Evolutionary conservation across 805 yeast species (phyloP).

Genomic region (Metschnikowia rubicola): DNA sequence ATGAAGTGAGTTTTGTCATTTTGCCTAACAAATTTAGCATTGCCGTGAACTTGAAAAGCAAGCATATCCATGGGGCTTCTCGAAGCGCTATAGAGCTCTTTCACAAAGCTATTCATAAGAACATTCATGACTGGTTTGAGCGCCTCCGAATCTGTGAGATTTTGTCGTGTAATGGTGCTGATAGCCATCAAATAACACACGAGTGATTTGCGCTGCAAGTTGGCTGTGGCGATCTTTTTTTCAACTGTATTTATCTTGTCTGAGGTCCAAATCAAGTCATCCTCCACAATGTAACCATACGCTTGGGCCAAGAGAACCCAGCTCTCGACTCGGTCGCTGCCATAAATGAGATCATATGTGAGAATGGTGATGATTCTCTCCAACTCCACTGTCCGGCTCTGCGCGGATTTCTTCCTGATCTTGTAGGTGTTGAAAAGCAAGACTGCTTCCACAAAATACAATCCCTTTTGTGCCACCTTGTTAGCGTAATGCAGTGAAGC

Average conservation of each 20-base stretch:
- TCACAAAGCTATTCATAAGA: slow-evolving; percentile 54
- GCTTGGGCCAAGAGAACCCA: slow-evolving; percentile 86
- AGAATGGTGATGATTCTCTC: slow-evolving; percentile 69
- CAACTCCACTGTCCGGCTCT: slow-evolving; percentile 77
- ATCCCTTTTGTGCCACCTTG: slow-evolving; percentile 46
- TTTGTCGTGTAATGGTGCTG: slow-evolving; percentile 28
- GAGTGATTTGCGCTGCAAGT: slow-evolving; percentile 64
- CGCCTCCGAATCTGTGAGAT: neutral
- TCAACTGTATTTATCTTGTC: slow-evolving; percentile 70
- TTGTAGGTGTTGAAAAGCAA: slow-evolving; percentile 66
- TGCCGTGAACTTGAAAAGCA: slow-evolving; percentile 45
- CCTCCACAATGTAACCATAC: slow-evolving; percentile 75
- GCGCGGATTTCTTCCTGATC: slow-evolving; percentile 69
- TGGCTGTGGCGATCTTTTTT: slow-evolving; percentile 56
- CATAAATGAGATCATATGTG: slow-evolving; percentile 62
- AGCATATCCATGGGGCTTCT: slow-evolving; percentile 63
- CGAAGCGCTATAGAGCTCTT: slow-evolving; percentile 57
- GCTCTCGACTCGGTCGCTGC: slow-evolving; percentile 69
- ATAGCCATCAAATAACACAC: slow-evolving; percentile 75
- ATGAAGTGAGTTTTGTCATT: slow-evolving; percentile 27
- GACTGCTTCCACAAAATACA: slow-evolving; percentile 68
- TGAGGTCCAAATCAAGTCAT: slow-evolving; percentile 88
- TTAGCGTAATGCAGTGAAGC: slow-evolving; percentile 20
- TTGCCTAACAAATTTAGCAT: slow-evolving; percentile 33
- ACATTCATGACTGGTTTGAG: slow-evolving; percentile 36